These are phyloP conservation scores for Ophiostoma populinum DNA, from an alignment of 2,329 filamentous ascomycete species.

Conservation along the genomic window DNA sequence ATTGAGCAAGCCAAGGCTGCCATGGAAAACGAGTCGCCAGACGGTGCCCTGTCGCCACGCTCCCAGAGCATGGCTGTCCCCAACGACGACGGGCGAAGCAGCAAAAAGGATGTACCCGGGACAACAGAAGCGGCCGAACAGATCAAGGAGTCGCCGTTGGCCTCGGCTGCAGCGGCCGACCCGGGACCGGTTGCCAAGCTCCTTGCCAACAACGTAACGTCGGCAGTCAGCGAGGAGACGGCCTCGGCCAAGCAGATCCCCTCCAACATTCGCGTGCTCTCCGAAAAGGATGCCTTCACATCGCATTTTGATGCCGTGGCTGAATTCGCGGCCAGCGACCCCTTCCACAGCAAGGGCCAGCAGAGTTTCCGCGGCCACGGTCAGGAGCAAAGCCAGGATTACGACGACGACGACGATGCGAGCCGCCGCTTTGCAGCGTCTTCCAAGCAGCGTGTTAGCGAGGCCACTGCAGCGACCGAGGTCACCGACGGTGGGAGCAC, in stretches of 20 bases:
- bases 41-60: conserved; percentile 27
- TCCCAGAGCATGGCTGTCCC: conserved; percentile 24
- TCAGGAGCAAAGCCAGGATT: not conserved
- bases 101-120: no score
- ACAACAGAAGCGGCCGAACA: no score
- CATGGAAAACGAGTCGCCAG: conserved; percentile 15
- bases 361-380: not conserved
- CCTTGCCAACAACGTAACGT: no score
- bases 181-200: no score
- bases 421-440: conserved; percentile 21
- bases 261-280: conserved; percentile 18
- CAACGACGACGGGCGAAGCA: not conserved
- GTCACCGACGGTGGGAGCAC: conserved; percentile 43
- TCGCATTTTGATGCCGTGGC: conserved; percentile 28
- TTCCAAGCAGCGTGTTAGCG: conserved; percentile 37
- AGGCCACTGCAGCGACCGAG: conserved; percentile 32
- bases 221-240: no score
- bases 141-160: no score
- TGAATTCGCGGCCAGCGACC: conserved; percentile 32
- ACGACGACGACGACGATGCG: conserved; percentile 12
- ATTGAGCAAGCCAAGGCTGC: conserved; percentile 44
- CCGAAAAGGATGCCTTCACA: conserved; percentile 25
- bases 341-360: conserved; percentile 26
- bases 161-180: no score
- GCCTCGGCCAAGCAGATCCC: conserved; percentile 17